These are phyloP conservation scores for Comarum palustre DNA, from an alignment of 306 rosid genomes.

Conservation along the genomic window DNA sequence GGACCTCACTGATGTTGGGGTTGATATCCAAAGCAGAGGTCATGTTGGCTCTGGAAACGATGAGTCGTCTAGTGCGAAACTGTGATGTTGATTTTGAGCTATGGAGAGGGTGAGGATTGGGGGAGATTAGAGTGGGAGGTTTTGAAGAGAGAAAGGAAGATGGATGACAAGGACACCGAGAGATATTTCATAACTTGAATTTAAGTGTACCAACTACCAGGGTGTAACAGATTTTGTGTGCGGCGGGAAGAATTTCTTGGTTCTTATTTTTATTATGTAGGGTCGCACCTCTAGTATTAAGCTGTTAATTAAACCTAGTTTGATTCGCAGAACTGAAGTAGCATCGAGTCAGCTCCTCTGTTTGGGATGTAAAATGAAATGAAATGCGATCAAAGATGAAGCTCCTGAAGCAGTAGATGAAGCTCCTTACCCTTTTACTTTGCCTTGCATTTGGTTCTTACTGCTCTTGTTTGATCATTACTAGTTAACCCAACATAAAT, in stretches of 20 bases:
- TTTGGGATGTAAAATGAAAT: too few species aligned
- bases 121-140: conserved; percentile 5
- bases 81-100: conserved; percentile 19
- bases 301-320: too few species aligned
- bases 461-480: too few species aligned
- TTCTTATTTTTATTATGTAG: not conserved
- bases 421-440: too few species aligned
- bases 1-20: conserved; percentile 36
- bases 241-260: not conserved
- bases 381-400: too few species aligned
- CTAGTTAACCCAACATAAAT: too few species aligned
- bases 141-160: conserved; percentile 17
- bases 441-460: too few species aligned
- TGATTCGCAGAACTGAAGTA: too few species aligned
- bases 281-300: too few species aligned
- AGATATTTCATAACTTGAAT: not conserved
- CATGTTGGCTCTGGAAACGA: conserved; percentile 35
- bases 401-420: too few species aligned
- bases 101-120: not conserved
- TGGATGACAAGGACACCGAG: not conserved
- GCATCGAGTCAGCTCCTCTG: too few species aligned
- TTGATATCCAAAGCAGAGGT: conserved; percentile 25
- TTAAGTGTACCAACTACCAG: not conserved
- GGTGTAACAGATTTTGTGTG: not conserved
- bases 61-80: conserved; percentile 10